A percentile compares a stretch with the other conserved stretches of the same genome.
Conservation (phyloP, 2,329 filamentous ascomycete species). For the Chrysoporthe cubensis region DNA sequence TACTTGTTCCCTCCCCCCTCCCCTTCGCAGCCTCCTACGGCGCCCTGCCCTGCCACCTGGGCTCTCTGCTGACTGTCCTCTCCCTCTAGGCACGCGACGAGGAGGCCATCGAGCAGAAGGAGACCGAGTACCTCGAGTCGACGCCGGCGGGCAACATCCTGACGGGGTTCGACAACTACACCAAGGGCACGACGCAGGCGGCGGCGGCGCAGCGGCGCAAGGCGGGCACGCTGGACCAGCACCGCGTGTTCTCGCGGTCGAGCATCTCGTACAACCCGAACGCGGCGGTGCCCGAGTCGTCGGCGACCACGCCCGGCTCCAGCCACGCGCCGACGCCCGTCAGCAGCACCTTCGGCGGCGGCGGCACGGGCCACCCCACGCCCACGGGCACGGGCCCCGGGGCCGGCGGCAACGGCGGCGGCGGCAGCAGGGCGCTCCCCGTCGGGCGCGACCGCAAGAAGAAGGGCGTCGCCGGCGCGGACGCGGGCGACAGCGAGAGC, state of each 20-base stretch:
- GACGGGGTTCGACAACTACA: slow-evolving; percentile 96
- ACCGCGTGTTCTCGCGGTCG: slow-evolving; percentile 73
- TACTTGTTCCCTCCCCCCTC: not conserved
- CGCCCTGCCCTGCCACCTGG: not conserved
- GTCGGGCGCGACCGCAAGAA: slow-evolving; percentile 55
- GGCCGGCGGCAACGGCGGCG: not conserved
- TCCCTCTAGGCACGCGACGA: slow-evolving; percentile 50
- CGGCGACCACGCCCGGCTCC: slow-evolving; percentile 35
- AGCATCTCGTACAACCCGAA: slow-evolving; percentile 64
- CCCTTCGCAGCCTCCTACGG: not conserved
- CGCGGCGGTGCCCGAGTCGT: slow-evolving; percentile 18
- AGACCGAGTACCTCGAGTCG: slow-evolving; percentile 88
- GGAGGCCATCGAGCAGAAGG: slow-evolving; percentile 81
- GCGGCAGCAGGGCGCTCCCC: slow-evolving; percentile 37
- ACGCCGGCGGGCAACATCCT: slow-evolving; percentile 93
- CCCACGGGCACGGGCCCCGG: slow-evolving; percentile 50
- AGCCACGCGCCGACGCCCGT: slow-evolving; percentile 59
- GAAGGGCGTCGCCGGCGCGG: slow-evolving; percentile 43
- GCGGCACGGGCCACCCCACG: slow-evolving; percentile 56
- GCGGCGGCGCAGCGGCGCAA: slow-evolving; percentile 67
- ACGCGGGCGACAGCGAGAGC: slow-evolving; percentile 59
- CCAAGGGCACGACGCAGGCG: slow-evolving; percentile 78
- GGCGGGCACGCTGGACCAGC: slow-evolving; percentile 67
- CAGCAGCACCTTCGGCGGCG: slow-evolving; percentile 51
- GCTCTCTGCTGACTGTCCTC: not conserved